These are phyloP conservation scores for Fusarium annulatum DNA, from an alignment of 2,329 filamentous ascomycete genomes.

Conservation along the genomic window DNA sequence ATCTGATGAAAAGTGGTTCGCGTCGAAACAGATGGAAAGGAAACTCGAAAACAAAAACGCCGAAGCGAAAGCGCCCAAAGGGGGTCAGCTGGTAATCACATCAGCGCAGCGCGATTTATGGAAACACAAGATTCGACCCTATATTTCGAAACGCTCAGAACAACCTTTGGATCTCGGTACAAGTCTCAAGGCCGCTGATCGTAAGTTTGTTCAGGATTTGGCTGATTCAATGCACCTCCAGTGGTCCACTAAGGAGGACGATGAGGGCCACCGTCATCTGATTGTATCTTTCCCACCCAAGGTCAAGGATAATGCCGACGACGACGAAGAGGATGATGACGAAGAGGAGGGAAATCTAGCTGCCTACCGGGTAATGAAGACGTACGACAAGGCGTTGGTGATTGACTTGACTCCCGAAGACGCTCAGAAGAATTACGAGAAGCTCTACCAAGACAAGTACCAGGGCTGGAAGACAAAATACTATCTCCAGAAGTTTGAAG, in stretches of 20 bases:
- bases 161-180: slow-evolving; percentile 78
- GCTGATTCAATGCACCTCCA: slow-evolving; percentile 71
- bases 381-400: slow-evolving; percentile 90
- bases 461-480: slow-evolving; percentile 94
- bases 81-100: slow-evolving; percentile 76
- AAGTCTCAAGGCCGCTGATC: slow-evolving; percentile 81
- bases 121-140: slow-evolving; percentile 82
- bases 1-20: slow-evolving; percentile 90
- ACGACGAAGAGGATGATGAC: slow-evolving; percentile 63
- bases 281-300: slow-evolving; percentile 61
- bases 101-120: slow-evolving; percentile 85
- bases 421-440: slow-evolving; percentile 80
- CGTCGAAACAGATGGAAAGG: slow-evolving; percentile 81
- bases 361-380: slow-evolving; percentile 84
- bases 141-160: slow-evolving; percentile 75
- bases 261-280: slow-evolving; percentile 65
- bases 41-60: slow-evolving; percentile 68
- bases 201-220: slow-evolving; percentile 91
- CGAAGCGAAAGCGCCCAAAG: slow-evolving; percentile 63
- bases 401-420: slow-evolving; percentile 84
- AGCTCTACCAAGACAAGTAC: slow-evolving; percentile 92
- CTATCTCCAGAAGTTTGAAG: slow-evolving; percentile 87
- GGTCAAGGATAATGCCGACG: slow-evolving; percentile 54
- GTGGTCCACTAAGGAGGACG: slow-evolving; percentile 69
- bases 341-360: slow-evolving; percentile 87